Conservation (phyloP, 225 moss, liverwort and hornwort species). For the Neckera pumila region DNA sequence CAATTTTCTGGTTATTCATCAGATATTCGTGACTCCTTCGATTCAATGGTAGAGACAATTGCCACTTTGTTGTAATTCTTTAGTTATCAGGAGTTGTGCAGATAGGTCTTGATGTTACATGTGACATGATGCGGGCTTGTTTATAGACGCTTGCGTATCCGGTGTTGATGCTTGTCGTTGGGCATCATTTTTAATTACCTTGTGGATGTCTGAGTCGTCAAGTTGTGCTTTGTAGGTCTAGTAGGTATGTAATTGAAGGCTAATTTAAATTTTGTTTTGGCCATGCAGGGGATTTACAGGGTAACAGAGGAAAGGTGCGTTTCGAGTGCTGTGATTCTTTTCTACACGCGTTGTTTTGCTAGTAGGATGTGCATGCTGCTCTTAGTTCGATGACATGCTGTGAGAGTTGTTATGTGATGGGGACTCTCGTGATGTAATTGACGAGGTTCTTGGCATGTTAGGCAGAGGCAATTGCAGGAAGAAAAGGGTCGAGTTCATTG, state of each 20-base stretch:
- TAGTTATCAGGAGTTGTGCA: neutral
- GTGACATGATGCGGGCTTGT: neutral
- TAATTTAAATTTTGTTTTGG: neutral
- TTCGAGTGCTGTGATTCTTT: neutral
- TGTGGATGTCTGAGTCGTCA: neutral
- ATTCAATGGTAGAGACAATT: neutral
- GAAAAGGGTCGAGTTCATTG: slow-evolving; percentile 65
- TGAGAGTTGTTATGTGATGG: neutral
- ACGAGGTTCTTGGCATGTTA: slow-evolving; percentile 14
- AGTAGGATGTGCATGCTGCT: neutral
- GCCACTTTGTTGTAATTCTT: neutral
- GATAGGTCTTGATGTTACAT: neutral
- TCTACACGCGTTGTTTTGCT: neutral
- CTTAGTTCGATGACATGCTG: neutral
- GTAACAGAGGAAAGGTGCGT: slow-evolving; percentile 43
- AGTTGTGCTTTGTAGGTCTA: neutral
- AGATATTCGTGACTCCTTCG: neutral
- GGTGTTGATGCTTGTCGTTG: neutral
- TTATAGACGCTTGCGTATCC: neutral
- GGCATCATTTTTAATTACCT: neutral
- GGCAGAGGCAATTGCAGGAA: slow-evolving; percentile 45
- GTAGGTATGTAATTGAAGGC: neutral
- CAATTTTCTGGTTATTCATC: neutral
- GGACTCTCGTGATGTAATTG: neutral
- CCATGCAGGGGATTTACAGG: slow-evolving; percentile 14